Percentiles rank a stretch among this genome's conserved stretches.
Conservation (phyloP, 2,329 filamentous ascomycete species). For the Coniochaeta sp. region DNA sequence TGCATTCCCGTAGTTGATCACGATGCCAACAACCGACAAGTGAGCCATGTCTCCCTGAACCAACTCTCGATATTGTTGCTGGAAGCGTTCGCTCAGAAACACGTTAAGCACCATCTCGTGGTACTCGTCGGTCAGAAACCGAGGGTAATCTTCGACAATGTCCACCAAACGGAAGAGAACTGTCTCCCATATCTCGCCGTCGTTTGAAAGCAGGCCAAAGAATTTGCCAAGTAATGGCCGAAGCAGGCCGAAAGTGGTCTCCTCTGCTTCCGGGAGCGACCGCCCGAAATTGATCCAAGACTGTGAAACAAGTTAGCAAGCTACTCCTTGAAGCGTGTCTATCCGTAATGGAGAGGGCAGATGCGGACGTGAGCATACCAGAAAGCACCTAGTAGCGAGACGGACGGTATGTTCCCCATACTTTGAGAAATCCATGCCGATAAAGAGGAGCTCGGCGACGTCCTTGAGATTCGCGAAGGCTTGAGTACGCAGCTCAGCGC, state of each 20-base stretch:
- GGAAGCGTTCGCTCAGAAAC: conserved; percentile 54
- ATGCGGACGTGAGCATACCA: neutral
- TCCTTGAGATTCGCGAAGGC: conserved; percentile 45
- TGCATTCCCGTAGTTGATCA: conserved; percentile 63
- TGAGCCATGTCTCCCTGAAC: conserved; percentile 50
- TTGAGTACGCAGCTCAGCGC: conserved; percentile 37
- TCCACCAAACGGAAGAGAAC: conserved; percentile 61
- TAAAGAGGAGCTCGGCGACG: conserved; percentile 38
- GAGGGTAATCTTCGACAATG: conserved; percentile 56
- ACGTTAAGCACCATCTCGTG: conserved; percentile 50
- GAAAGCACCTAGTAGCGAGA: neutral
- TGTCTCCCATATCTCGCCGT: conserved; percentile 49
- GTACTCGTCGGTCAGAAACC: conserved; percentile 54
- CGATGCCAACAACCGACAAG: no score
- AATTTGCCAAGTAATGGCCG: conserved; percentile 42
- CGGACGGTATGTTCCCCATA: neutral
- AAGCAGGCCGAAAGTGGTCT: conserved; percentile 51
- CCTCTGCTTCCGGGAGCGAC: conserved; percentile 49
- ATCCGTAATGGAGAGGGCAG: neutral
- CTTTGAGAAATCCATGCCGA: conserved; percentile 4
- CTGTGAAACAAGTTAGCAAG: conserved; percentile 28
- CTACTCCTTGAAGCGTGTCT: neutral
- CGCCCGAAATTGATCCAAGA: conserved; percentile 72
- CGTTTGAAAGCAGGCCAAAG: conserved; percentile 19
- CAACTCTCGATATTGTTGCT: conserved; percentile 46